Evolutionary conservation across 306 rosid species (phyloP).

Genomic region (Vigna mungo): DNA sequence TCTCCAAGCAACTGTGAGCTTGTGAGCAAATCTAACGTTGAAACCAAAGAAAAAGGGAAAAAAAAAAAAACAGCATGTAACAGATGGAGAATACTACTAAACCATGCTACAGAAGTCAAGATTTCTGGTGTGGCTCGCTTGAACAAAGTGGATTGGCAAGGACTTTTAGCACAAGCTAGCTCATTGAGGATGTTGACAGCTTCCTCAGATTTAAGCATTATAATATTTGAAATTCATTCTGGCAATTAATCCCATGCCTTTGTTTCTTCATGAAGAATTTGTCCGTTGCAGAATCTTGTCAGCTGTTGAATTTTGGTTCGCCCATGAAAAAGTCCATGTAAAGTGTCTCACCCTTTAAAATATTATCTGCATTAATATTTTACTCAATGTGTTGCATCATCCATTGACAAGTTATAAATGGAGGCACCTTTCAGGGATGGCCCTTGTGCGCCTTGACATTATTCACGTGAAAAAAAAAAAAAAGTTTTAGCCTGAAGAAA

Average conservation of each 20-base stretch:
- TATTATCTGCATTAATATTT: constrained; percentile 47
- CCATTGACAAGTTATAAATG: constrained; percentile 54
- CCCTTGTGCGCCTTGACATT: constrained; percentile 49
- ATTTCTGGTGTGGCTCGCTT: constrained; percentile 51
- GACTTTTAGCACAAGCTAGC: constrained; percentile 59
- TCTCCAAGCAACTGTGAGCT: constrained; percentile 34
- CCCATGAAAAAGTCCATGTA: constrained; percentile 46
- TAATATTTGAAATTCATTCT: constrained; percentile 42
- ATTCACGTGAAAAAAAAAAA: constrained; percentile 59
- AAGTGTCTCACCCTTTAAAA: constrained; percentile 45
- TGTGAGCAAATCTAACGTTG: constrained; percentile 47
- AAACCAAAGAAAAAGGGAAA: neutral
- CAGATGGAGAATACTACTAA: constrained; percentile 28
- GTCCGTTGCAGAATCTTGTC: constrained; percentile 54
- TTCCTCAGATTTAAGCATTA: constrained; percentile 36
- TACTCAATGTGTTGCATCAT: constrained; percentile 56
- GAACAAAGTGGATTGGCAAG: constrained; percentile 47
- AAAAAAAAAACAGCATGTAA: constrained; percentile 12
- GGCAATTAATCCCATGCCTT: constrained; percentile 35
- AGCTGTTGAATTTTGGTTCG: constrained; percentile 57
- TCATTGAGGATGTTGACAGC: constrained; percentile 57
- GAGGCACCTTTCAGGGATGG: constrained; percentile 46
- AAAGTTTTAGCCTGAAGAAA: constrained; percentile 19
- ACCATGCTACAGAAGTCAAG: constrained; percentile 53
- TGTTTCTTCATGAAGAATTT: constrained; percentile 49